A percentile compares a stretch with the other conserved stretches of the same genome.
phyloP scores from a whole-genome alignment of 768 basidiomycete species.

The Trametes gibbosa region DNA sequence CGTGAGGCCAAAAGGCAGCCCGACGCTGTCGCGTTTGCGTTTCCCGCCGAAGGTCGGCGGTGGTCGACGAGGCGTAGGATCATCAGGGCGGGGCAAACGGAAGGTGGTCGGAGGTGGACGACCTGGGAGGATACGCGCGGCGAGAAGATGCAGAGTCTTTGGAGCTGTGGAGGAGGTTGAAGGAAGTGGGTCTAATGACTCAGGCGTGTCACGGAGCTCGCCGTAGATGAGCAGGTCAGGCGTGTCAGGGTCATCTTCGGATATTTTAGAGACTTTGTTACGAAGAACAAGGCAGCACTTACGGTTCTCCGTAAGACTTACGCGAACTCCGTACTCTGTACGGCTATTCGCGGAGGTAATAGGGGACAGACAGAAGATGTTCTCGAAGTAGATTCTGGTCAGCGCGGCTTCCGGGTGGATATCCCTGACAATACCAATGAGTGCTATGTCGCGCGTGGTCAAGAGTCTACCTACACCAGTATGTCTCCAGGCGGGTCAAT shows the following conservation, averaged over 20 bases:
- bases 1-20: slow-evolving; percentile 9
- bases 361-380: slow-evolving; percentile 55
- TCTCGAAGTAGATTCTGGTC: slow-evolving; percentile 68
- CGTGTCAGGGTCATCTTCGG: slow-evolving; percentile 63
- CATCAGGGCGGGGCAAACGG: slow-evolving; percentile 65
- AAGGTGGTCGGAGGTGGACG: slow-evolving; percentile 34
- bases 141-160: slow-evolving; percentile 42
- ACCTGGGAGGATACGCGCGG: slow-evolving; percentile 53
- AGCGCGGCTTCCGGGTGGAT: slow-evolving; percentile 65
- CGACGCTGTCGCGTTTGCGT: slow-evolving; percentile 23
- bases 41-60: slow-evolving; percentile 35
- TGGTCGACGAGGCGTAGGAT: slow-evolving; percentile 73
- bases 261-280: background rate
- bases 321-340: slow-evolving; percentile 60
- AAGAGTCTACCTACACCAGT: slow-evolving; percentile 42
- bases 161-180: slow-evolving; percentile 27
- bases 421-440: slow-evolving; percentile 43
- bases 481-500: slow-evolving; percentile 49
- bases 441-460: background rate
- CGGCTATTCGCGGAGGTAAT: slow-evolving; percentile 32
- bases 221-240: slow-evolving; percentile 62
- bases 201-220: slow-evolving; percentile 27
- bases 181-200: slow-evolving; percentile 17
- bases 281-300: slow-evolving; percentile 21
- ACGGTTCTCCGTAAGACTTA: slow-evolving; percentile 72